Conservation (phyloP, 306 rosid genomes). For the Fragaria ananassa region DNA sequence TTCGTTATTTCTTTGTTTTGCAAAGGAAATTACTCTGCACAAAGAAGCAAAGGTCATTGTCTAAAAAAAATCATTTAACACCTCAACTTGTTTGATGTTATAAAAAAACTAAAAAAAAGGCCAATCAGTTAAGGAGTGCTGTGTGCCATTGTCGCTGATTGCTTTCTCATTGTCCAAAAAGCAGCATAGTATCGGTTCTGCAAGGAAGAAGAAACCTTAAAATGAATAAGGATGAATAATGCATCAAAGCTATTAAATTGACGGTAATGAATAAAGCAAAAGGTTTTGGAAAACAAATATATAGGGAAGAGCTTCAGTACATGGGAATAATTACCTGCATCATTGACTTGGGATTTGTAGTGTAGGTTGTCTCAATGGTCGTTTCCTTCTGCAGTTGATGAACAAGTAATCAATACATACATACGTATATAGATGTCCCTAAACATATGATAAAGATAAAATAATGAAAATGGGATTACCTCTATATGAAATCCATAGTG, state of each 20-base stretch:
- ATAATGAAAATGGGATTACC: slow-evolving; percentile 46
- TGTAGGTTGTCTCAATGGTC: slow-evolving; percentile 78
- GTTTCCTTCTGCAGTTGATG: slow-evolving; percentile 67
- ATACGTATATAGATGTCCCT: slow-evolving; percentile 12
- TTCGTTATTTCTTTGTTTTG: no score
- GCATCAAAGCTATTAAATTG: background rate
- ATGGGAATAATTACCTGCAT: slow-evolving; percentile 73
- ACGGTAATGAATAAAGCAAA: background rate
- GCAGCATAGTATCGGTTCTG: slow-evolving; percentile 90
- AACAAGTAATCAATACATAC: slow-evolving; percentile 1
- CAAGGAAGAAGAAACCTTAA: slow-evolving; percentile 22
- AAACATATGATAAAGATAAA: slow-evolving; percentile 5
- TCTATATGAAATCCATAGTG: slow-evolving; percentile 74
- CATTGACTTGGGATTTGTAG: slow-evolving; percentile 83
- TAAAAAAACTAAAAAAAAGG: no score
- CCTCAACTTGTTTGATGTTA: no score
- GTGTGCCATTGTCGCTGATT: slow-evolving; percentile 28
- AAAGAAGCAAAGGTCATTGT: no score
- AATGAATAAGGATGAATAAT: background rate
- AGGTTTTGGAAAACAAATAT: background rate
- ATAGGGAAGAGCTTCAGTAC: background rate
- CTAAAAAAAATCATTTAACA: no score
- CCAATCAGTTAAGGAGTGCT: background rate
- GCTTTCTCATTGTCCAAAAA: slow-evolving; percentile 88
- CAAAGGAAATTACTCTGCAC: no score